These are phyloP conservation scores for Rhodotorula sp. DNA, from an alignment of 1,284 basidiomycete genomes.

Conservation along the genomic window DNA sequence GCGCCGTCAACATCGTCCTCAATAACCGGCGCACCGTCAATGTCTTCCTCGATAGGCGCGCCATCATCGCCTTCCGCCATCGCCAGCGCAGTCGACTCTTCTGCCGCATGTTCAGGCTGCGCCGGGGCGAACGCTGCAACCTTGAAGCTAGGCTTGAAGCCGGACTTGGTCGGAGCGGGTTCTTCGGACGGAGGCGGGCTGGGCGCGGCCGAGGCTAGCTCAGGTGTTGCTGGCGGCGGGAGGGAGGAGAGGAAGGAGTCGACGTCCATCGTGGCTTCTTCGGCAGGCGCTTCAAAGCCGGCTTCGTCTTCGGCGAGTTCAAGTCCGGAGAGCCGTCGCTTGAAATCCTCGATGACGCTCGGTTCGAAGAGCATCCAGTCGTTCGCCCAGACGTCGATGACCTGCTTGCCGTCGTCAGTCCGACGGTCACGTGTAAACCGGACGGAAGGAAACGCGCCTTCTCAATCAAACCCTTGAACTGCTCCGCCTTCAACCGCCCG, in stretches of 20 bases:
- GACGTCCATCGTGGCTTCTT: not conserved
- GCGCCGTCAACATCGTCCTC: conserved; percentile 48
- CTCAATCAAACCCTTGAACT: conserved; percentile 81
- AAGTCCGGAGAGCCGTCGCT: conserved; percentile 30
- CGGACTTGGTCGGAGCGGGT: conserved; percentile 4
- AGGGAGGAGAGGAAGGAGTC: not conserved
- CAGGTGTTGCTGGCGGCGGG: not conserved
- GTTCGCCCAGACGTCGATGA: conserved; percentile 39
- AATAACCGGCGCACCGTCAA: conserved; percentile 50
- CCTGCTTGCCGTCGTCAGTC: not conserved
- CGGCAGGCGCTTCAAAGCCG: not conserved
- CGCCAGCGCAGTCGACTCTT: conserved; percentile 35
- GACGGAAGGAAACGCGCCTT: conserved; percentile 10
- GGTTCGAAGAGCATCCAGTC: conserved; percentile 39
- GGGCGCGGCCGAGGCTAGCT: not conserved
- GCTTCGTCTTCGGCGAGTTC: conserved; percentile 4
- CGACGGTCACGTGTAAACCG: not conserved
- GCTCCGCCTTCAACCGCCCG: conserved; percentile 86
- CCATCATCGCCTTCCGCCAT: conserved; percentile 8
- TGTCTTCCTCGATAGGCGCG: conserved; percentile 1
- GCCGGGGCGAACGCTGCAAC: conserved; percentile 6
- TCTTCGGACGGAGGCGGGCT: not conserved
- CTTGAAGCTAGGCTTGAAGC: conserved; percentile 34
- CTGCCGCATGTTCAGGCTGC: not conserved
- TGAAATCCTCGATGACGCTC: conserved; percentile 31